Base-by-base conservation (phyloP, 345 rosid genomes). In the Eucalyptus urophylla region DNA sequence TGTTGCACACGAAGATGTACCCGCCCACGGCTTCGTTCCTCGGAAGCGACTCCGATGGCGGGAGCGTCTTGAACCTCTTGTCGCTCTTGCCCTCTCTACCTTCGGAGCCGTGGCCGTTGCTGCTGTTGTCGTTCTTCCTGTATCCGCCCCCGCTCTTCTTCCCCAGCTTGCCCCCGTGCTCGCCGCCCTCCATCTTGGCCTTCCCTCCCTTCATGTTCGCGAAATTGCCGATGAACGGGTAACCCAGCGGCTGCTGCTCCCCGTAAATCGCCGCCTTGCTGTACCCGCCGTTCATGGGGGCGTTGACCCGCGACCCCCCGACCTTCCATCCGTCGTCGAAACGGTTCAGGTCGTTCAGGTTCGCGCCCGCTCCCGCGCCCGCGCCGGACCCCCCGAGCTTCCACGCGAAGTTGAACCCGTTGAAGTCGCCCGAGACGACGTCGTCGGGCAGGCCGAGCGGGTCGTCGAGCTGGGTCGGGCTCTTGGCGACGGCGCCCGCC, bases 1-100 rank as follows among this genome's bases (percentile, higher is more conserved):
- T 98, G 95, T 98, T 97, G 94, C 99, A 98, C n/a, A 98, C 99
- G 86, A 98, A 97, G 90, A 98, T 98, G 90, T 98, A 98, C 3
- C 99, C 99, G 7, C 99, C 99, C 24, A 98, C 92, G 40, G 97
- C 95, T 92, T 98, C 99, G 86, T 96, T 95, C 76, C 99, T 94
- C 5, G 99, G 99, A 87, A 98, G 91, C 45, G 99, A 91, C 89
- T 98, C 99, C 3, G 99, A 90, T 0, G 99, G 95, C 45, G 99
- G 99, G 14, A 98, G 97, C 2, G 99, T 98, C 95, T 98, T 98
- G 76, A 98, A 98, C 92, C 99, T 94, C 94, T 97, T 98, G 49
- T 98, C 99, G 86, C 81, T 87, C 86, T 89, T 89, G 69, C 87
- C 87, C 72, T 88, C 90, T 54, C 89, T 90, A 76, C 89, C 92